These are phyloP conservation scores for Pholiota microspora DNA, from an alignment of 768 basidiomycete species.

Conservation along the genomic window DNA sequence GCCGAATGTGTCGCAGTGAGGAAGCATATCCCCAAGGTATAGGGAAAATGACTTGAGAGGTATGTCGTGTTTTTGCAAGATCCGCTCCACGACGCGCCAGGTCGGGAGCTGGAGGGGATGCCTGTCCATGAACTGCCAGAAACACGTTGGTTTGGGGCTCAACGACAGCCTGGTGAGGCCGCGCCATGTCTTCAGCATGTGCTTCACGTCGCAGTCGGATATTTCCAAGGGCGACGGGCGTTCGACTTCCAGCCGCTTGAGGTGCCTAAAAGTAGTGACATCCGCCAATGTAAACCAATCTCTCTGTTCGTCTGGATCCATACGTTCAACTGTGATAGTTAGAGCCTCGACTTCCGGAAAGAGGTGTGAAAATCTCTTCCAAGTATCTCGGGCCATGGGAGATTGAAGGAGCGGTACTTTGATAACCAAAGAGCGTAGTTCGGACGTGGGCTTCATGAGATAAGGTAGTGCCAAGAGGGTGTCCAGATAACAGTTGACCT, in stretches of 20 bases:
- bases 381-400: background rate
- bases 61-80: background rate
- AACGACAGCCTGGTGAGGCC: background rate
- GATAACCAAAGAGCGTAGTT: background rate
- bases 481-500: background rate
- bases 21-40: no score
- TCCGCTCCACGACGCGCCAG: background rate
- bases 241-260: background rate
- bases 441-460: background rate
- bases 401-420: background rate
- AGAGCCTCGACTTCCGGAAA: background rate
- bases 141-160: background rate
- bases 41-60: background rate
- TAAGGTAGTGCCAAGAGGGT: background rate
- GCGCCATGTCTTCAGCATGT: background rate
- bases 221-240: background rate
- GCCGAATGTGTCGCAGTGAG: no score
- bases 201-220: background rate
- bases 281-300: background rate
- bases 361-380: background rate
- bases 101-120: background rate
- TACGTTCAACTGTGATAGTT: background rate
- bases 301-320: background rate
- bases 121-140: background rate
- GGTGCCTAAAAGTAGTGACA: background rate